These are phyloP conservation scores for Coprinopsis sp. DNA, from an alignment of 768 basidiomycete species.

Conservation along the genomic window DNA sequence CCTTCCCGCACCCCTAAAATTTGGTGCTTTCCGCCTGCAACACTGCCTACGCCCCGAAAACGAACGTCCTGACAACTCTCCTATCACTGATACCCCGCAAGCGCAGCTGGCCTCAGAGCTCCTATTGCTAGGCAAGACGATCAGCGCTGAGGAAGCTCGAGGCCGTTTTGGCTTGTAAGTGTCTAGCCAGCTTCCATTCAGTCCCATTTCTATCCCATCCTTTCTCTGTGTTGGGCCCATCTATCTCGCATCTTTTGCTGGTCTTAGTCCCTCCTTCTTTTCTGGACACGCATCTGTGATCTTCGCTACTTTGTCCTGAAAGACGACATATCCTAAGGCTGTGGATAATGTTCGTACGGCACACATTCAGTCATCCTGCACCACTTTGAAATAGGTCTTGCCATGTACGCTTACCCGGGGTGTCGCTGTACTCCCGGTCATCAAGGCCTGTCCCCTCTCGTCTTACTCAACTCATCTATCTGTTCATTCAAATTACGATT, in stretches of 20 bases:
- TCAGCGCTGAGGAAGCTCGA: constrained; percentile 64
- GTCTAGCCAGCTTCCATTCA: constrained; percentile 14
- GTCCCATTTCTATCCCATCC: constrained; percentile 1
- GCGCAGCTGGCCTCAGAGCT: constrained; percentile 68
- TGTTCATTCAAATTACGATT: too few species aligned
- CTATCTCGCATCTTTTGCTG: constrained; percentile 4
- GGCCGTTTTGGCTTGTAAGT: constrained; percentile 73
- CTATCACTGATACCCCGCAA: background rate
- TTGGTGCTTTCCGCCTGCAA: background rate
- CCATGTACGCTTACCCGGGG: too few species aligned
- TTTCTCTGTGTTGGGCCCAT: background rate
- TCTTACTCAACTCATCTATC: too few species aligned
- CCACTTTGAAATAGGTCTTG: too few species aligned
- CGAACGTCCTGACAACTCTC: constrained; percentile 1
- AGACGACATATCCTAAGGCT: too few species aligned
- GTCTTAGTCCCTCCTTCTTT: background rate
- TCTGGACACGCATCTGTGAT: too few species aligned
- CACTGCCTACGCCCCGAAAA: background rate
- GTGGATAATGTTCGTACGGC: too few species aligned
- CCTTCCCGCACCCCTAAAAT: too few species aligned
- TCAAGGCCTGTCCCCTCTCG: background rate
- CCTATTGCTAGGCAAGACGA: constrained; percentile 65
- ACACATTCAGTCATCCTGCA: too few species aligned
- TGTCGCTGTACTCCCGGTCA: too few species aligned
- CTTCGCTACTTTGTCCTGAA: too few species aligned